These are phyloP conservation scores for Lichtheimia ramosa DNA, from an alignment of 371 early-diverging fungal genomes.

Conservation along the genomic window DNA sequence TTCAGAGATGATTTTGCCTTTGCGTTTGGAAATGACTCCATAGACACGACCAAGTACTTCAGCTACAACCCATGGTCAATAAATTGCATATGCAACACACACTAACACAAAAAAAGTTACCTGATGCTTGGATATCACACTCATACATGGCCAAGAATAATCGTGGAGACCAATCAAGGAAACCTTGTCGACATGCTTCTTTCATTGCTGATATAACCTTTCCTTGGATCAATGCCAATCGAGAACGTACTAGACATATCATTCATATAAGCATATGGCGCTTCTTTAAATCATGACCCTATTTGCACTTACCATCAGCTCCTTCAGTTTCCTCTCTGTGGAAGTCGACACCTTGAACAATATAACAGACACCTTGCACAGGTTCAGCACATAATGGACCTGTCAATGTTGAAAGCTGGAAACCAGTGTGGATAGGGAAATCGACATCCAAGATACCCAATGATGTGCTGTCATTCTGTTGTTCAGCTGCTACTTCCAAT, in stretches of 20 bases:
- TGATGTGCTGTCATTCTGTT: conserved; percentile 1
- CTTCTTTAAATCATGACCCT: conserved; percentile 4
- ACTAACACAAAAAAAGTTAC: conserved; percentile 21
- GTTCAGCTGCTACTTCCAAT: conserved; percentile 29
- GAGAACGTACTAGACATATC: conserved; percentile 41
- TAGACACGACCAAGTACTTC: conserved; percentile 96
- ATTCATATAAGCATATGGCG: not conserved
- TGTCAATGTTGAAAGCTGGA: conserved; percentile 87
- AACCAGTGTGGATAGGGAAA: conserved; percentile 85
- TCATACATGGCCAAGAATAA: conserved; percentile 93
- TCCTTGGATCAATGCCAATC: conserved; percentile 67
- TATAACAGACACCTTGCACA: conserved; percentile 83
- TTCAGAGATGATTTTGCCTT: conserved; percentile 88
- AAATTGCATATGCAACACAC: not conserved
- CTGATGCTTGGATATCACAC: conserved; percentile 92
- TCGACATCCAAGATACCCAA: conserved; percentile 66
- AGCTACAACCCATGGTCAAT: conserved; percentile 32
- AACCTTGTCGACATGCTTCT: conserved; percentile 82
- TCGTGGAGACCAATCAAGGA: conserved; percentile 93
- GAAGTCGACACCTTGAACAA: conserved; percentile 74
- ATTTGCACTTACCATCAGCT: conserved; percentile 19
- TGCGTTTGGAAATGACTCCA: conserved; percentile 84
- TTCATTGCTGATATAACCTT: conserved; percentile 87
- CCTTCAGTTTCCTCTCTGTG: conserved; percentile 29
- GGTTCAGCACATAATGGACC: conserved; percentile 97